Conservation (phyloP, 306 rosid species). For the Clitoria ternatea region DNA sequence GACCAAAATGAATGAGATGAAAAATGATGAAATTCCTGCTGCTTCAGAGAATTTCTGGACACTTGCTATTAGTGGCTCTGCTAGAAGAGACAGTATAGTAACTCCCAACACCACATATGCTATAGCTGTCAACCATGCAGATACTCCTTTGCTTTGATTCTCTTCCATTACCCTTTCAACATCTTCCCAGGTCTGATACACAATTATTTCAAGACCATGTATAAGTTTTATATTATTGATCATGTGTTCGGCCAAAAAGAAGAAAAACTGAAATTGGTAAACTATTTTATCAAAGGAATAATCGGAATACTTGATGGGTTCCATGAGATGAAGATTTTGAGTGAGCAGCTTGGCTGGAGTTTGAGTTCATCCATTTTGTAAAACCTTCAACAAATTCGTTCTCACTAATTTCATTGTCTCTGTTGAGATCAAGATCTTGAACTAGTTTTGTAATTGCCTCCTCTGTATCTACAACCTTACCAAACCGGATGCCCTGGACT, state of each 20-base stretch:
- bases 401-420: constrained; percentile 35
- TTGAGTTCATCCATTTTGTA: constrained; percentile 32
- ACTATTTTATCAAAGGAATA: background rate
- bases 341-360: background rate
- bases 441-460: constrained; percentile 28
- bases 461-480: constrained; percentile 24
- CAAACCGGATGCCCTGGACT: constrained; percentile 25
- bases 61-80: constrained; percentile 57
- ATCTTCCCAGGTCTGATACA: constrained; percentile 42
- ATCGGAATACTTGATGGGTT: constrained; percentile 27
- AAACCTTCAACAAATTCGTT: constrained; percentile 36
- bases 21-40: constrained; percentile 52
- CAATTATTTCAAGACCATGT: constrained; percentile 3
- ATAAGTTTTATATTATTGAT: background rate
- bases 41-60: constrained; percentile 47
- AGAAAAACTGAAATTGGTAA: background rate
- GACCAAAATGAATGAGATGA: constrained; percentile 48
- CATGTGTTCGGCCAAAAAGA: background rate
- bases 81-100: constrained; percentile 42
- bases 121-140: constrained; percentile 39
- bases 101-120: constrained; percentile 36
- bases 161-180: constrained; percentile 45
- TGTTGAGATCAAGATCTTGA: constrained; percentile 36
- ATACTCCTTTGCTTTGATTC: constrained; percentile 19
- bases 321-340: constrained; percentile 21